Conservation (phyloP, 352 stramenopile genomes). For the Pythium apleroticum region DNA sequence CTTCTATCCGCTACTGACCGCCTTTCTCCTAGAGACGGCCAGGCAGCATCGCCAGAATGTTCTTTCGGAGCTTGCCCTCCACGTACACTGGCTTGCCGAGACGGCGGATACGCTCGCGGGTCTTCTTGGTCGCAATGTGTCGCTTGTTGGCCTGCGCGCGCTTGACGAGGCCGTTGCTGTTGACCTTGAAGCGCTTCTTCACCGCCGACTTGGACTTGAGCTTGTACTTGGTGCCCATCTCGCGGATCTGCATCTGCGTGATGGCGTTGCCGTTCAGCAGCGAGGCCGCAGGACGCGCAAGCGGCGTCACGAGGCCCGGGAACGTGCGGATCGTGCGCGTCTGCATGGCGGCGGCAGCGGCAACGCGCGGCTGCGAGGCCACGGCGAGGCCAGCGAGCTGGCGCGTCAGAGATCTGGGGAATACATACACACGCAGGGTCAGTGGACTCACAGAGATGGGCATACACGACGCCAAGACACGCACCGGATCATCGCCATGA, state of each 20-base stretch:
- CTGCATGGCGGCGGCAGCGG: conserved; percentile 19
- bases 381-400: conserved; percentile 56
- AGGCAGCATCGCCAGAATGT: conserved; percentile 70
- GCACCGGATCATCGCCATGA: conserved; percentile 26
- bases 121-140: conserved; percentile 87
- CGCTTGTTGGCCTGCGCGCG: conserved; percentile 79
- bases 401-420: conserved; percentile 52
- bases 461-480: not conserved
- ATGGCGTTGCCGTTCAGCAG: conserved; percentile 33
- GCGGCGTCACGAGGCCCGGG: conserved; percentile 17
- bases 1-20: not conserved
- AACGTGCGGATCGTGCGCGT: conserved; percentile 12
- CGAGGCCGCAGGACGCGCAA: conserved; percentile 29
- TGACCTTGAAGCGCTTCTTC: conserved; percentile 86
- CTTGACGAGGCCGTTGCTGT: conserved; percentile 79
- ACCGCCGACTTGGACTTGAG: conserved; percentile 81
- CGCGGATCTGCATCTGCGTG: conserved; percentile 51
- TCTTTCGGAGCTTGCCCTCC: conserved; percentile 79
- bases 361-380: conserved; percentile 33
- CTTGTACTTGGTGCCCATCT: conserved; percentile 67
- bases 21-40: conserved; percentile 23
- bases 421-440: not conserved
- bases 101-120: conserved; percentile 69
- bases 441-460: not conserved
- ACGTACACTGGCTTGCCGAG: conserved; percentile 74